Evolutionary conservation across 116 monocot genomes (phyloP).

Genomic region (Phalaenopsis hybrid): DNA sequence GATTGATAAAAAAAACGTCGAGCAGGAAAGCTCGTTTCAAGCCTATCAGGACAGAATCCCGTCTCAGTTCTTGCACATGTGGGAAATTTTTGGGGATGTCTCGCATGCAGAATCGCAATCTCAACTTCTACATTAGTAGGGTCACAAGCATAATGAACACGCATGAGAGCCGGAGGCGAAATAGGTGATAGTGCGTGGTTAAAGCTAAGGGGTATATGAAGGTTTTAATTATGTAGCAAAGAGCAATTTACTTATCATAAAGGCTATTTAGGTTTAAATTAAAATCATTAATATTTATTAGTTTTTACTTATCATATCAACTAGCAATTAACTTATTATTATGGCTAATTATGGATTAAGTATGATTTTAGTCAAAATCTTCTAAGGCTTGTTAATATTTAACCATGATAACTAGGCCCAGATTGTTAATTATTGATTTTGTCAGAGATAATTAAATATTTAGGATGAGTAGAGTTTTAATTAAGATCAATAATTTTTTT

Average conservation of each 20-base stretch:
- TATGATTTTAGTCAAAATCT: background rate
- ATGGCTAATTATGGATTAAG: background rate
- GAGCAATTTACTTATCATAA: background rate
- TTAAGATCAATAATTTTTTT: background rate
- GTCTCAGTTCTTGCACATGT: too few relatives aligned
- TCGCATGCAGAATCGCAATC: too few relatives aligned
- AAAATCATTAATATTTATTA: background rate
- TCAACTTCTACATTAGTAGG: too few relatives aligned
- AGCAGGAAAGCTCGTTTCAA: too few relatives aligned
- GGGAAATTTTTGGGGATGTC: too few relatives aligned
- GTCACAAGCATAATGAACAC: too few relatives aligned
- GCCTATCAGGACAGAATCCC: too few relatives aligned
- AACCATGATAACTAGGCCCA: background rate
- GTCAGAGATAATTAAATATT: background rate
- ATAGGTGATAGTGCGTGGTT: too few relatives aligned
- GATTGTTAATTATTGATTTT: background rate
- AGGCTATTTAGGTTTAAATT: background rate
- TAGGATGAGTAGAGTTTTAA: background rate
- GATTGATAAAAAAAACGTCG: too few relatives aligned
- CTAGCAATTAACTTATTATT: background rate
- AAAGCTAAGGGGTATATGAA: too few relatives aligned
- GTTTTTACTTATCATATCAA: background rate
- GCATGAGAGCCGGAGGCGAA: too few relatives aligned
- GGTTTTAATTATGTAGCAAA: background rate
- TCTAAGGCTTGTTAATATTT: background rate